Evolutionary conservation across 2,329 filamentous ascomycete species (phyloP).

Genomic region (Coniochaeta pulveracea): DNA sequence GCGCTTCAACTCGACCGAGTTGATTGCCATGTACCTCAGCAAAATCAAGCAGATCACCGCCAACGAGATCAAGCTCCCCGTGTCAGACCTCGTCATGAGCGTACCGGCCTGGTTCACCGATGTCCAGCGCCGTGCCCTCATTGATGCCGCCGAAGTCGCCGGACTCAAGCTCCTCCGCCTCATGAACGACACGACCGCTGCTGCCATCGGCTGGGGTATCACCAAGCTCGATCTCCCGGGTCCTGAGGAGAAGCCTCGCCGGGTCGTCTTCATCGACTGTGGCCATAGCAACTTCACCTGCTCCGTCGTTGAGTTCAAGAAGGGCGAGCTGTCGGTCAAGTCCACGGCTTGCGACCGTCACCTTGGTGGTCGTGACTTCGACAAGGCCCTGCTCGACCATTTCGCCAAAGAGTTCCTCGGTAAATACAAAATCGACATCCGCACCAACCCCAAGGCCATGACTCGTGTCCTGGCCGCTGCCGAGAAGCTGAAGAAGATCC

Average conservation of each 20-base stretch:
- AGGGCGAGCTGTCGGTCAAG: constrained; percentile 92
- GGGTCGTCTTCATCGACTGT: constrained; percentile 87
- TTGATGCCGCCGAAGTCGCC: constrained; percentile 88
- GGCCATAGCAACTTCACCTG: constrained; percentile 94
- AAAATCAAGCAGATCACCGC: constrained; percentile 86
- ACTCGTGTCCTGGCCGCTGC: constrained; percentile 78
- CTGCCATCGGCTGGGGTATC: constrained; percentile 93
- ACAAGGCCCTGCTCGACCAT: constrained; percentile 89
- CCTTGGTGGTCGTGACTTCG: constrained; percentile 95
- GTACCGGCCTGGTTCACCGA: constrained; percentile 97
- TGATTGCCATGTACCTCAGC: constrained; percentile 89
- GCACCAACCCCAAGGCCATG: constrained; percentile 78
- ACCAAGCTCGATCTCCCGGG: constrained; percentile 89
- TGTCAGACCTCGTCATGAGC: constrained; percentile 87
- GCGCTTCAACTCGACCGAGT: constrained; percentile 86
- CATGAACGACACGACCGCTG: constrained; percentile 96
- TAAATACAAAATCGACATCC: constrained; percentile 96
- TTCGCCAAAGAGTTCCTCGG: constrained; percentile 93
- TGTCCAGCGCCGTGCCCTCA: constrained; percentile 73
- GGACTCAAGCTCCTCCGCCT: constrained; percentile 86
- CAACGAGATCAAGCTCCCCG: constrained; percentile 78
- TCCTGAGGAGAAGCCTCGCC: constrained; percentile 81
- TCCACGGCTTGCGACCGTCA: constrained; percentile 87
- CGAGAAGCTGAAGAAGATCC: constrained; percentile 97
- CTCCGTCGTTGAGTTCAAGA: constrained; percentile 91